Percentiles rank a stretch among this genome's conserved stretches.
Evolutionary conservation across 441 rosid species (phyloP).

Genomic region (Populus hybrid): DNA sequence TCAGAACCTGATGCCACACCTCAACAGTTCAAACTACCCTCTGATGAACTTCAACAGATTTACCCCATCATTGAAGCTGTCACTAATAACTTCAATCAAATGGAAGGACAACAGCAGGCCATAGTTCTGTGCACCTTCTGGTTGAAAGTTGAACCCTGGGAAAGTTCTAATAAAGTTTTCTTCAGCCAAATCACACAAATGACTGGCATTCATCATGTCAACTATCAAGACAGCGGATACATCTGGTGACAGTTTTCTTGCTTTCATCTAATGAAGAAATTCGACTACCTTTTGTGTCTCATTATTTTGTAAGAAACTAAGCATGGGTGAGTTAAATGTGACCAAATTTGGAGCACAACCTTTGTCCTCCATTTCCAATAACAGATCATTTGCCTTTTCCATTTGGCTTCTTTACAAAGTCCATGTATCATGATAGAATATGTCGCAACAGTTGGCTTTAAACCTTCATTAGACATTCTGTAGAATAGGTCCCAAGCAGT

Average conservation of each 20-base stretch:
- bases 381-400: conserved; percentile 31
- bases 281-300: conserved; percentile 26
- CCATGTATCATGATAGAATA: conserved; percentile 27
- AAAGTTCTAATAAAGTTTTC: neutral
- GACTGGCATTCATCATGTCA: neutral
- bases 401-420: conserved; percentile 24
- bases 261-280: conserved; percentile 35
- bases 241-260: conserved; percentile 24
- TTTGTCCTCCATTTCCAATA: conserved; percentile 33
- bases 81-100: neutral
- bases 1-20: too few relatives aligned
- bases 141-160: conserved; percentile 21
- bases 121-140: conserved; percentile 11
- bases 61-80: too few relatives aligned
- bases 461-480: conserved; percentile 15
- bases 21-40: too few relatives aligned
- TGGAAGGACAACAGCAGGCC: too few relatives aligned
- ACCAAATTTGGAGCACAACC: conserved; percentile 33
- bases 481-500: conserved; percentile 2
- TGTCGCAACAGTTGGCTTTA: conserved; percentile 26
- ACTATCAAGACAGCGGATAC: neutral
- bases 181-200: neutral
- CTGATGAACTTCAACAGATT: too few relatives aligned
- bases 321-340: conserved; percentile 35
- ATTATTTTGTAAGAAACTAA: conserved; percentile 21